These are phyloP conservation scores for Eimeria falciformis DNA, from an alignment of 169 alveolate species.

Conservation along the genomic window DNA sequence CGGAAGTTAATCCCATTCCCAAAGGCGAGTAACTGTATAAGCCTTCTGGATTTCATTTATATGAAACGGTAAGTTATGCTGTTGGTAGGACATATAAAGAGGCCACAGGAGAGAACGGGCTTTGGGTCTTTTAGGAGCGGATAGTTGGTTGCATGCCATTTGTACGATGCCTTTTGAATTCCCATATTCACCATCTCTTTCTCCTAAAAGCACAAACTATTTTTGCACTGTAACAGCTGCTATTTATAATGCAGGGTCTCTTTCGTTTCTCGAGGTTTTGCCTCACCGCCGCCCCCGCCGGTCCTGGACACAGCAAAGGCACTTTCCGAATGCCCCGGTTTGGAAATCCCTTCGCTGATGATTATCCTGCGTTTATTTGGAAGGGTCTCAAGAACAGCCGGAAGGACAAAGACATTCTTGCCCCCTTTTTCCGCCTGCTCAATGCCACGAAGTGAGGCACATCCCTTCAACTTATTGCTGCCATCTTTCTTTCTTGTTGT, in stretches of 20 bases:
- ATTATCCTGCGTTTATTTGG: slow-evolving; percentile 77
- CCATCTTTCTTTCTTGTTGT: no score
- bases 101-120: neutral
- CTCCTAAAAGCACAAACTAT: no score
- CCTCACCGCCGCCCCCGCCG: neutral
- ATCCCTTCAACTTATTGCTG: no score
- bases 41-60: no score
- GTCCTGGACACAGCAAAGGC: neutral
- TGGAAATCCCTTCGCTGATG: slow-evolving; percentile 71
- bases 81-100: neutral
- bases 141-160: neutral
- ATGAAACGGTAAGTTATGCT: no score
- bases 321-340: neutral
- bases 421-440: slow-evolving; percentile 53
- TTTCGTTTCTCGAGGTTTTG: slow-evolving; percentile 19
- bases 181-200: no score
- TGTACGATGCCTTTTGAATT: no score
- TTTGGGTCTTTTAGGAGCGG: neutral
- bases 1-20: no score
- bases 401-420: slow-evolving; percentile 69
- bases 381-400: slow-evolving; percentile 24
- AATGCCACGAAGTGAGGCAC: slow-evolving; percentile 66
- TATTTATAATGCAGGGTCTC: neutral
- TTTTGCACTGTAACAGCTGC: no score
- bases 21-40: no score